Evolutionary conservation across 2,329 filamentous ascomycete species (phyloP), one percentile per base, ranked within the genome.

Genomic region (Madurella fahalii): DNA sequence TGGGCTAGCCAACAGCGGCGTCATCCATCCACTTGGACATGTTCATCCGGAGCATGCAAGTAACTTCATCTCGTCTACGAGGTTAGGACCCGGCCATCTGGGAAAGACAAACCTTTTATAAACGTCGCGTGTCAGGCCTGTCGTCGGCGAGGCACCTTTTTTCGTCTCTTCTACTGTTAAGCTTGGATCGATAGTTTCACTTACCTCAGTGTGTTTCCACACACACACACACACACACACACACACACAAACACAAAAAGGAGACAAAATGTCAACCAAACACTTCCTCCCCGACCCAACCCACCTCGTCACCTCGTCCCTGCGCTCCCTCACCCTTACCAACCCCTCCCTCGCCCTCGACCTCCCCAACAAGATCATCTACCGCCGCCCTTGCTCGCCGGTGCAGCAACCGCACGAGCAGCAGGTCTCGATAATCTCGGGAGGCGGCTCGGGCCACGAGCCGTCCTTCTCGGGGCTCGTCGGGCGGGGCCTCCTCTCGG

Each of bases 241-340:
- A 25, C 3, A 25, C 4, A 7, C 3, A 25, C 3, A 25, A 25
- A 25, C 3, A 25, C 3, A 25, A 25, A 25, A 25, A 25, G 7
- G 25, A 7, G 25, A 3, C 25, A 61, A 37, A 12, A 77, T 77
- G 75, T 82, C 82, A 32, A 68, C 77, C 57, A 95, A 94, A 77
- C 92, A 96, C 75, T 96, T 96, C 77, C 84, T 96, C 77, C 85
- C 90, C 70, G 88, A 95, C 69, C 84, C 91, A 41, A 83, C 84
- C 50, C 80, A 87, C 66, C 83, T 96, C 49, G 90, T 96, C 69
- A 79, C 83, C 67, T 78, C 84, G 41, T 89, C 92, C 43, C 83
- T 96, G 17, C 80, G 84, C 64, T 84, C 87, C 59, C 78, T 94
- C 34, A 93, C 90, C 18, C 76, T 89, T 58, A 91, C 88, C 48